Conservation (phyloP, 2,329 filamentous ascomycete genomes). For the Chrysosporium keratinophilum region DNA sequence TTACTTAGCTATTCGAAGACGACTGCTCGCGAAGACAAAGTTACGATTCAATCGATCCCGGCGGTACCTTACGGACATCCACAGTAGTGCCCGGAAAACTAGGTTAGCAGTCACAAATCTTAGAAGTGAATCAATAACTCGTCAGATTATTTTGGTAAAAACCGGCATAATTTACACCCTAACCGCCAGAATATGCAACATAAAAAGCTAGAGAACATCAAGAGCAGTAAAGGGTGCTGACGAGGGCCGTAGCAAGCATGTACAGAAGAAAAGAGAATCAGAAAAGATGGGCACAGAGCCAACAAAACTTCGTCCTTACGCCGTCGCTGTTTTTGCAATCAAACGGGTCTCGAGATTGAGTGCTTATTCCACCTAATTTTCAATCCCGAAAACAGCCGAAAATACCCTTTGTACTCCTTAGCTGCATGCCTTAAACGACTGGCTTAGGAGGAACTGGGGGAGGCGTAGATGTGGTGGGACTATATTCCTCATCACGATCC, state of each 20-base stretch:
- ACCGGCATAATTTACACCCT: too few species aligned
- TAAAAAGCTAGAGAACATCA: too few species aligned
- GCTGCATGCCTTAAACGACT: background rate
- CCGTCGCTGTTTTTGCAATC: too few species aligned
- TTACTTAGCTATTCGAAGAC: background rate
- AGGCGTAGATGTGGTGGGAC: slow-evolving; percentile 11
- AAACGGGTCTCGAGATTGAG: background rate
- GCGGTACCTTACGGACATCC: slow-evolving; percentile 35
- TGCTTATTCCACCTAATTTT: background rate
- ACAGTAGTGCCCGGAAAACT: slow-evolving; percentile 19
- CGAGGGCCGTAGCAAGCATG: background rate
- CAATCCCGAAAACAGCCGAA: background rate
- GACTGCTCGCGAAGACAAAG: background rate
- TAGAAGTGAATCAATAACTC: too few species aligned
- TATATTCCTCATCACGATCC: slow-evolving; percentile 25
- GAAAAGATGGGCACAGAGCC: background rate
- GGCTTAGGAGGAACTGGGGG: slow-evolving; percentile 10
- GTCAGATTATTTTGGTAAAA: too few species aligned
- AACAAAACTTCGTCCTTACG: background rate
- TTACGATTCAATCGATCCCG: slow-evolving; percentile 23
- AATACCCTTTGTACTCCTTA: slow-evolving; percentile 15
- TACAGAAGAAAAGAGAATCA: background rate
- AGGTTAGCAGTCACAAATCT: too few species aligned
- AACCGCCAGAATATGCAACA: too few species aligned
- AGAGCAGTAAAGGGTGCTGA: too few species aligned